phyloP scores from a whole-genome alignment of 192 early-diverging fungal genomes.

The Gamsiella multidivaricata region DNA sequence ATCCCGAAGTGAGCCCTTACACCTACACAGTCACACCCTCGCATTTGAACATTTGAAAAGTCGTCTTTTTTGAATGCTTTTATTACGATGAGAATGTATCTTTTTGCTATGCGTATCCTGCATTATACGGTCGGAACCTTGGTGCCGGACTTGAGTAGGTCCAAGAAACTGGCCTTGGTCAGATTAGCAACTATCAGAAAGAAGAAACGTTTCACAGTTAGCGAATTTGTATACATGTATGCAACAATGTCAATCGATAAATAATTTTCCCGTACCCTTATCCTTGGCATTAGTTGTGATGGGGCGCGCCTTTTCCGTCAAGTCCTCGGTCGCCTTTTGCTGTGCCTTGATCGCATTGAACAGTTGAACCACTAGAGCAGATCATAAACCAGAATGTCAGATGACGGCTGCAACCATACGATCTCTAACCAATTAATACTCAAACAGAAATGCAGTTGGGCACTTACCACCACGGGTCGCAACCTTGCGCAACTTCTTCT shows the following conservation, averaged over 20 bases:
- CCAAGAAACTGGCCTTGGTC: constrained; percentile 79
- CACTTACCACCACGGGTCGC: constrained; percentile 86
- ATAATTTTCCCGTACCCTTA: constrained; percentile 46
- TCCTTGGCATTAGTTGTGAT: constrained; percentile 60
- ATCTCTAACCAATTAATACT: too few species aligned
- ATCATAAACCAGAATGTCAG: too few species aligned
- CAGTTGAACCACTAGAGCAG: constrained; percentile 87
- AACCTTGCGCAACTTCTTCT: constrained; percentile 89
- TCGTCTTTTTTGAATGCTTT: background rate
- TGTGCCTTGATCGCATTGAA: constrained; percentile 94
- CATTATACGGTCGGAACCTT: constrained; percentile 43
- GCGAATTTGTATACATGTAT: background rate
- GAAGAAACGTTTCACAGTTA: too few species aligned
- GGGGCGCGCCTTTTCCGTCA: constrained; percentile 65
- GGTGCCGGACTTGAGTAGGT: constrained; percentile 72
- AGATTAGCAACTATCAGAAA: constrained; percentile 61
- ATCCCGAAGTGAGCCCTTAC: background rate
- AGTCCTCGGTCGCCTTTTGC: constrained; percentile 81
- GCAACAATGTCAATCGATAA: background rate
- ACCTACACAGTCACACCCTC: too few species aligned
- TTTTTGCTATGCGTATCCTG: background rate
- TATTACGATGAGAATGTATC: background rate
- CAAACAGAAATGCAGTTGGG: constrained; percentile 7
- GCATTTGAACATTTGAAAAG: background rate
- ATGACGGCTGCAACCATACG: too few species aligned